These are phyloP conservation scores for Aureobasidium melanogenum DNA, from an alignment of 2,329 filamentous ascomycete species.

Conservation along the genomic window DNA sequence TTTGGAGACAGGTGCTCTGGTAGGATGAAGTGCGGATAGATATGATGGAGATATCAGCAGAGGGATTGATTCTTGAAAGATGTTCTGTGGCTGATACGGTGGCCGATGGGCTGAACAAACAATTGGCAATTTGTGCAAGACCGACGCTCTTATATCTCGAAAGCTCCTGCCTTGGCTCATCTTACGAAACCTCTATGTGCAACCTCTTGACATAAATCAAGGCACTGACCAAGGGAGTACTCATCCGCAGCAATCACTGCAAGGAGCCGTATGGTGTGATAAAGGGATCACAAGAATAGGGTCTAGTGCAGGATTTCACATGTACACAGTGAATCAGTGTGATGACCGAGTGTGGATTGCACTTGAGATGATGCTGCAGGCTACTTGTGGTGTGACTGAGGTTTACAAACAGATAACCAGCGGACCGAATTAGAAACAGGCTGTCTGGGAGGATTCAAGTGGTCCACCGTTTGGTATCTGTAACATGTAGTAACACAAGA, in stretches of 20 bases:
- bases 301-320: not conserved
- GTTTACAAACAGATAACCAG: not conserved
- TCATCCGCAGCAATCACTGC: not conserved
- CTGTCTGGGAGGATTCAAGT: not conserved
- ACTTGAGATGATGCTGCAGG: not conserved
- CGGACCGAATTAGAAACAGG: not conserved
- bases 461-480: not conserved
- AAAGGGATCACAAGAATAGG: not conserved
- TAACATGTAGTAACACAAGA: not conserved
- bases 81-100: not conserved
- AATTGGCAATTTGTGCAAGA: not conserved
- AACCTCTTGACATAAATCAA: not conserved
- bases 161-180: not conserved
- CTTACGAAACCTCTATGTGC: not conserved
- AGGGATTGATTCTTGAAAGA: not conserved
- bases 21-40: not conserved
- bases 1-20: not conserved
- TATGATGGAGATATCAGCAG: not conserved
- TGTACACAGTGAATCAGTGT: not conserved
- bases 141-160: not conserved
- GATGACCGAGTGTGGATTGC: not conserved
- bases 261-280: constrained; percentile 4
- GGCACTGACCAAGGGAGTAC: not conserved
- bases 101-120: not conserved
- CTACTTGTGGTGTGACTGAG: not conserved